Percentiles rank a stretch among this genome's conserved stretches.
Conservation (phyloP, 75 land plant species). For the Pseudotsuga menziesii region DNA sequence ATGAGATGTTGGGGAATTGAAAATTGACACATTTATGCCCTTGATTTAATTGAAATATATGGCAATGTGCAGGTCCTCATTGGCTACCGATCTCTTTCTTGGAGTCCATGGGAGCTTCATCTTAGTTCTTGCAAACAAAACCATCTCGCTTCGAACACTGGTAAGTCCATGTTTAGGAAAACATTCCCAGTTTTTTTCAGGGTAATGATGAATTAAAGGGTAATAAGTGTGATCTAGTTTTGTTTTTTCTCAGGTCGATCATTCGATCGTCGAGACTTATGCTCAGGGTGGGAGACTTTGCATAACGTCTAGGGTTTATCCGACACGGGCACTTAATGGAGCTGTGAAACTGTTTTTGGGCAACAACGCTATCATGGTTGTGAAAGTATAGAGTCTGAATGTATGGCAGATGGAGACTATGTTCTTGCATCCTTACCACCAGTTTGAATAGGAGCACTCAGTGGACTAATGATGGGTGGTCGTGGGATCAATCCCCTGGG, state of each 20-base stretch:
- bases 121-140: constrained; percentile 57
- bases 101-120: constrained; percentile 59
- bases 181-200: neutral
- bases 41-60: too few species aligned
- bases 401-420: constrained; percentile 64
- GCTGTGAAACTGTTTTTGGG: constrained; percentile 61
- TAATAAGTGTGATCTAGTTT: neutral
- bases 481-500: too few species aligned
- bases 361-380: constrained; percentile 75
- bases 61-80: constrained; percentile 50
- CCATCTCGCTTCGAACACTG: constrained; percentile 52
- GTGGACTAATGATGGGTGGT: too few species aligned
- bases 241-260: constrained; percentile 73
- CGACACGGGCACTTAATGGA: constrained; percentile 61
- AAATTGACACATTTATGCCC: too few species aligned
- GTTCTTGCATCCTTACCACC: constrained; percentile 21
- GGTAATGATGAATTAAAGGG: neutral
- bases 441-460: too few species aligned
- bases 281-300: constrained; percentile 74
- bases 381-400: constrained; percentile 43
- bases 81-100: constrained; percentile 40
- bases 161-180: constrained; percentile 25
- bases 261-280: constrained; percentile 86
- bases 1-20: too few species aligned
- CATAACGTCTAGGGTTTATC: constrained; percentile 84